These are phyloP conservation scores for Eucalyptus marginata DNA, from an alignment of 345 rosid species.

Conservation along the genomic window DNA sequence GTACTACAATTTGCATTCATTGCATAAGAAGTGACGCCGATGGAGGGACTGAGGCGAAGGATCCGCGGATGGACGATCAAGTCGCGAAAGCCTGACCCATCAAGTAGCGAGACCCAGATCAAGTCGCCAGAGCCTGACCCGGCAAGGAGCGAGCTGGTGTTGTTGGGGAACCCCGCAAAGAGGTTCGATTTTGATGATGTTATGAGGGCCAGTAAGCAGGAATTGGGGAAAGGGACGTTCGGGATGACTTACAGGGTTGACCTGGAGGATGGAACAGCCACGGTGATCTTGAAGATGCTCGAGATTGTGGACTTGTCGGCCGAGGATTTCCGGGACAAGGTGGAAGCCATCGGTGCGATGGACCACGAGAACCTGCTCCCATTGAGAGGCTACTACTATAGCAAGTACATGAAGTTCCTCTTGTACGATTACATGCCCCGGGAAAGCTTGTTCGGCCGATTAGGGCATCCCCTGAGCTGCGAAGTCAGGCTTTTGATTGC, in stretches of 20 bases:
- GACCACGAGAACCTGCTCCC: background rate
- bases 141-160: background rate
- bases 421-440: background rate
- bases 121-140: too few relatives aligned
- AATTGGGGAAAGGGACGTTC: background rate
- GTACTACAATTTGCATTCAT: background rate
- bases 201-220: background rate
- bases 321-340: background rate
- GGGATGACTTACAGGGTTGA: background rate
- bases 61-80: background rate
- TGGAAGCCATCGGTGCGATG: background rate
- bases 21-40: background rate
- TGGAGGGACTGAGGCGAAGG: background rate
- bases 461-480: conserved; percentile 59
- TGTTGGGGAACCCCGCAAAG: background rate
- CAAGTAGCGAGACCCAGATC: background rate
- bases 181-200: background rate
- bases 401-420: background rate
- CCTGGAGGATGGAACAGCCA: background rate
- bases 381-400: background rate
- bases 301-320: background rate
- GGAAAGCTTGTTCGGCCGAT: background rate
- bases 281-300: background rate
- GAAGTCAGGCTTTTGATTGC: conserved; percentile 53
- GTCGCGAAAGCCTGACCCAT: too few relatives aligned